Evolutionary conservation across 2,329 filamentous ascomycete species (phyloP).

Genomic region (Remersonia thermophila): DNA sequence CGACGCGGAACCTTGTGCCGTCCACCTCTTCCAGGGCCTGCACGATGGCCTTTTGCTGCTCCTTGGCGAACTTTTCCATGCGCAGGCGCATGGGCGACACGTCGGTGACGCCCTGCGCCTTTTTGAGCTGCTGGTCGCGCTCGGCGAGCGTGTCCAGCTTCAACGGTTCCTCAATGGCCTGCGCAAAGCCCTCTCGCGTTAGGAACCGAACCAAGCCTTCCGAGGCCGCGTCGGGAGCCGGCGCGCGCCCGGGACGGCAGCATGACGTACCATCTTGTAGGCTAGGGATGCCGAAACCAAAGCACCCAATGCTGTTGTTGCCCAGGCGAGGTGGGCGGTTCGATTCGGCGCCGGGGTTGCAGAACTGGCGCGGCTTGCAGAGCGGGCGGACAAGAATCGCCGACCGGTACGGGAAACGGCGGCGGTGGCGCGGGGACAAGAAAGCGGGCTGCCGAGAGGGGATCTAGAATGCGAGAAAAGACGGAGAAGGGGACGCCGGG

Average conservation of each 20-base stretch:
- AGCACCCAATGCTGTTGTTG: constrained; percentile 28
- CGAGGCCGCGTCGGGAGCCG: no score
- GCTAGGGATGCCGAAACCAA: constrained; percentile 40
- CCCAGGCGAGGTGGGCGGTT: constrained; percentile 21
- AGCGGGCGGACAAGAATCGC: constrained; percentile 7
- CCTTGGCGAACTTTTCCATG: constrained; percentile 94
- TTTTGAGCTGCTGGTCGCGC: constrained; percentile 69
- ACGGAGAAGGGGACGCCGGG: constrained; percentile 13
- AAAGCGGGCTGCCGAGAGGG: no score
- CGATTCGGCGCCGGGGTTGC: constrained; percentile 4
- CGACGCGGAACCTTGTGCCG: constrained; percentile 66
- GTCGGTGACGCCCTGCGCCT: constrained; percentile 60
- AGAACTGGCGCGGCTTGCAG: constrained; percentile 7
- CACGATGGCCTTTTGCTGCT: constrained; percentile 83
- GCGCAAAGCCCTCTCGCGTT: constrained; percentile 11
- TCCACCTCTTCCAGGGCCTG: constrained; percentile 72
- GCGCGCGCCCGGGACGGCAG: background rate
- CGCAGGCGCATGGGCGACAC: constrained; percentile 90
- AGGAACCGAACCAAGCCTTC: constrained; percentile 3
- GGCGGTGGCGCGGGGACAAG: no score
- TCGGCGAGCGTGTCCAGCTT: constrained; percentile 63
- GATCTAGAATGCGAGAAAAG: constrained; percentile 17
- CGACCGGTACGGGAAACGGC: constrained; percentile 3
- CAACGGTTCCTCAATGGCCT: constrained; percentile 31
- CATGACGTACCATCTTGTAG: constrained; percentile 45